Evolutionary conservation across 257 asterid genomes (phyloP).

Genomic region (Solanum piurae): DNA sequence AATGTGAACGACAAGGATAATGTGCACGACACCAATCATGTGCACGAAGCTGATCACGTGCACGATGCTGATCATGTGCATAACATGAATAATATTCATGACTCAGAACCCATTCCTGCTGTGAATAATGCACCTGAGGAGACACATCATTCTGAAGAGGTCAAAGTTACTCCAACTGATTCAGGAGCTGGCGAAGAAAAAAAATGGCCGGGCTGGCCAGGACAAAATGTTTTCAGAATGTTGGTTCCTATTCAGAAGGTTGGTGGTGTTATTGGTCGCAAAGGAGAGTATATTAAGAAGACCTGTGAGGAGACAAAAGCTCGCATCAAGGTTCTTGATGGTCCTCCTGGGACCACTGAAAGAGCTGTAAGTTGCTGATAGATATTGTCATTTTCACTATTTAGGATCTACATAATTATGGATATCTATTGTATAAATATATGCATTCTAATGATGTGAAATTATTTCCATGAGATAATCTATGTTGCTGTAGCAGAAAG

Average conservation of each 20-base stretch:
- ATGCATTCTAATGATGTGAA: neutral
- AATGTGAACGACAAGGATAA: neutral
- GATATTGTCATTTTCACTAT: neutral
- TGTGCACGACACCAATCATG: neutral
- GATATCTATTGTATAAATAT: neutral
- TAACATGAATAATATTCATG: neutral
- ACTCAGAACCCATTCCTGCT: neutral
- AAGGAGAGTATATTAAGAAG: constrained; percentile 64
- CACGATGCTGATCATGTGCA: neutral
- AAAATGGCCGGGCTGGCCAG: constrained; percentile 86
- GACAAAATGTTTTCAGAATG: constrained; percentile 61
- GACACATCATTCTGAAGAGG: constrained; percentile 25
- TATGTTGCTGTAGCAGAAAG: neutral
- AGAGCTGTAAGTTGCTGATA: constrained; percentile 51
- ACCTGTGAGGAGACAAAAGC: constrained; percentile 65
- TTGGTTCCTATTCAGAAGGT: constrained; percentile 59
- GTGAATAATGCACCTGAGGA: constrained; percentile 18
- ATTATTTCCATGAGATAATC: neutral
- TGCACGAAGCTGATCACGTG: neutral
- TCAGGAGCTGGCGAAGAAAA: constrained; percentile 33
- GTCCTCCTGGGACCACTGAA: constrained; percentile 58
- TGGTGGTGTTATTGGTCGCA: constrained; percentile 69
- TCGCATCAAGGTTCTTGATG: constrained; percentile 67
- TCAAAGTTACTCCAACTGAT: constrained; percentile 16
- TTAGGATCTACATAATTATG: neutral